Conservation (phyloP, 192 early-diverging fungal genomes). For the Spizellomyces sp. region DNA sequence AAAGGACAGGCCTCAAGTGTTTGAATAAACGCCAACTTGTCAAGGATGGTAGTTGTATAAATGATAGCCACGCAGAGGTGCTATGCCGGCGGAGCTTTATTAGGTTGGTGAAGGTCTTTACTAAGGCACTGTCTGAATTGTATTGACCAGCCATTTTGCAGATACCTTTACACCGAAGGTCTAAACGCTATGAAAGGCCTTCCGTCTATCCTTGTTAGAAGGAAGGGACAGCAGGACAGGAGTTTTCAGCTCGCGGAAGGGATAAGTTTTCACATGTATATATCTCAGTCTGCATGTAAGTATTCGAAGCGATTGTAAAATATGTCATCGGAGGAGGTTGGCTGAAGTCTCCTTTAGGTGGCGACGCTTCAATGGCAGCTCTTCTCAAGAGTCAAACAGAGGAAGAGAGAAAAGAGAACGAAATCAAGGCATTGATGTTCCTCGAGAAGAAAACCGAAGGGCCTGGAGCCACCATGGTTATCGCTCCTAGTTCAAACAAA, state of each 20-base stretch:
- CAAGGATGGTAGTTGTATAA: constrained; percentile 63
- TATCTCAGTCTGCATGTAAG: constrained; percentile 73
- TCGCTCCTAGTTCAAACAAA: not conserved
- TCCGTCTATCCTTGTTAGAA: too few relatives aligned
- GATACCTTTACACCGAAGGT: too few relatives aligned
- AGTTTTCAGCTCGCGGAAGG: not conserved
- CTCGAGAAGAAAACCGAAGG: constrained; percentile 39
- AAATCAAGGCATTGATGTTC: constrained; percentile 30
- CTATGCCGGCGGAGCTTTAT: constrained; percentile 79
- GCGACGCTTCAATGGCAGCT: constrained; percentile 73
- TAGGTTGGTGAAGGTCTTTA: constrained; percentile 43
- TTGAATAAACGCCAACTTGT: constrained; percentile 61
- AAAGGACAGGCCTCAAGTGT: constrained; percentile 87
- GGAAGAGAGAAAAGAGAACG: constrained; percentile 36
- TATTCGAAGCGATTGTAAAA: not conserved
- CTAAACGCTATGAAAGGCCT: too few relatives aligned
- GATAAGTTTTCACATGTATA: constrained; percentile 68
- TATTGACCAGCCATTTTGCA: too few relatives aligned
- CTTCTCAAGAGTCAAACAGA: constrained; percentile 33
- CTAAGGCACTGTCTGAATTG: too few relatives aligned
- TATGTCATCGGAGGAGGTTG: not conserved
- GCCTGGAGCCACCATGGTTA: constrained; percentile 35
- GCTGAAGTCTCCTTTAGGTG: constrained; percentile 44
- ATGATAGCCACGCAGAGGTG: constrained; percentile 90
- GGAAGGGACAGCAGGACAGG: too few relatives aligned